Evolutionary conservation across 2,329 filamentous ascomycete species (phyloP).

Genomic region (Hypoxylon sp.): DNA sequence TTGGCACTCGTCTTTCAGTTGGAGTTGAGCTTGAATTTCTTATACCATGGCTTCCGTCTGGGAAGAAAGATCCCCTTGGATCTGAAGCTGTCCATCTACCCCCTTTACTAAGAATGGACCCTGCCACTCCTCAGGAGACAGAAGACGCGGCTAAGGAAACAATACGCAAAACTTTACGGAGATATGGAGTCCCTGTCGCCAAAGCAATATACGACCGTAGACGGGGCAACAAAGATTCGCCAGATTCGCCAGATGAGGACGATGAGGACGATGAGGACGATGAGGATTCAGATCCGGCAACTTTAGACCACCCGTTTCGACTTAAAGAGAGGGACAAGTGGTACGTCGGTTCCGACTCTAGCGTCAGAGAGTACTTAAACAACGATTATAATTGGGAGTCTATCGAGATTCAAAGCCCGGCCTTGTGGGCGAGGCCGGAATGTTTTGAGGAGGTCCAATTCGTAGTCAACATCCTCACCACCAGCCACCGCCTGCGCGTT

Average conservation of each 20-base stretch:
- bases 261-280: too few relatives aligned
- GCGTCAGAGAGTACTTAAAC: constrained; percentile 19
- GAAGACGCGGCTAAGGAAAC: constrained; percentile 5
- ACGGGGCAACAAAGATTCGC: background rate
- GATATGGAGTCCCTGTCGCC: constrained; percentile 40
- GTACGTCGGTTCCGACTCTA: constrained; percentile 34
- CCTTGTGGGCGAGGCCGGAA: constrained; percentile 52
- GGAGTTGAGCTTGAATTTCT: constrained; percentile 53
- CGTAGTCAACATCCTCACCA: constrained; percentile 55
- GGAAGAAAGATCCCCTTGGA: constrained; percentile 47
- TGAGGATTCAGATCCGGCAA: background rate
- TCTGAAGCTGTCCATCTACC: constrained; percentile 41
- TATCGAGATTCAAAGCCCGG: constrained; percentile 56
- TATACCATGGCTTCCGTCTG: constrained; percentile 42
- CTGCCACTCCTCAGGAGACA: too few relatives aligned
- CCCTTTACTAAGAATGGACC: constrained; percentile 47
- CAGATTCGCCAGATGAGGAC: too few relatives aligned
- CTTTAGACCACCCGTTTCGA: constrained; percentile 17
- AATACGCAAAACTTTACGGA: constrained; percentile 40
- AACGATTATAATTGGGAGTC: constrained; percentile 47
- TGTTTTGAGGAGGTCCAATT: constrained; percentile 52
- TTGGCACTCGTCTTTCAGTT: constrained; percentile 47
- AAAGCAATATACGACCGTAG: background rate
- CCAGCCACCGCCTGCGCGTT: constrained; percentile 53
- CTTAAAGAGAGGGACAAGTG: constrained; percentile 38